Evolutionary conservation across 2,329 filamentous ascomycete genomes (phyloP), one percentile per base, ranked within the genome.

Genomic region (Zasmidium angulare): DNA sequence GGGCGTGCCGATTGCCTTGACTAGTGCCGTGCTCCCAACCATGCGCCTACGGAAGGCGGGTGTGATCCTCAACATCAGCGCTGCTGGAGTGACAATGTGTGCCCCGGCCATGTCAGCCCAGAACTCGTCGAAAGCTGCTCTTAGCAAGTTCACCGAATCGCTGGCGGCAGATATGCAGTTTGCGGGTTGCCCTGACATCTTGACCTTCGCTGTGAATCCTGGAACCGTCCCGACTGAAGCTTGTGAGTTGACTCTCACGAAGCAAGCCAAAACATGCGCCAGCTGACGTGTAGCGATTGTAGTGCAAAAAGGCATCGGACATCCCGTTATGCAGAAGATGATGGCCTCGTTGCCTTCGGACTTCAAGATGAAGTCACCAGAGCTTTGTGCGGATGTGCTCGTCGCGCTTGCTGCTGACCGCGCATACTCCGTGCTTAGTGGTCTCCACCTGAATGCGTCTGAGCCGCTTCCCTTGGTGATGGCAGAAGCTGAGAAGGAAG

Each of bases 101-200:
- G 48, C 65, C 1, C 66, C 64, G 1, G 59, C 56, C 51, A 66
- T 68, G 64, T 62, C 63, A 1, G 67, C 66, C 12, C 66, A 69
- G 43, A 43, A 59, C 20, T 63, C 65, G 1, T 66, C 65, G 22
- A 68, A 68, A 46, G 66, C 65, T 2, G 66, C 67, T 23, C 63
- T 69, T 26, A 61, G 55, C 60, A 68, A 68, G 40, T 69, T 68
- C 55, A 63, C 67, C 49, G 63, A 68, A 19, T 43, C 51, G 7
- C 47, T 68, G n/a, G 46, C 55, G 12, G 21, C 51, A 19, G 65
- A 68, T 52, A 59, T 68, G 9, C 46, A 63, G 22, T 62, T 56
- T 20, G 60, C 61, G 2, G 65, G 63, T 10, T 29, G 26, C 11
- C 26, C 26, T 6, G 26, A 29, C 26, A 47, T 67, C 3, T 17